A percentile compares a stretch with the other conserved stretches of the same genome.
Evolutionary conservation across 2,329 filamentous ascomycete species (phyloP).

Genomic region (Balansia obtecta): DNA sequence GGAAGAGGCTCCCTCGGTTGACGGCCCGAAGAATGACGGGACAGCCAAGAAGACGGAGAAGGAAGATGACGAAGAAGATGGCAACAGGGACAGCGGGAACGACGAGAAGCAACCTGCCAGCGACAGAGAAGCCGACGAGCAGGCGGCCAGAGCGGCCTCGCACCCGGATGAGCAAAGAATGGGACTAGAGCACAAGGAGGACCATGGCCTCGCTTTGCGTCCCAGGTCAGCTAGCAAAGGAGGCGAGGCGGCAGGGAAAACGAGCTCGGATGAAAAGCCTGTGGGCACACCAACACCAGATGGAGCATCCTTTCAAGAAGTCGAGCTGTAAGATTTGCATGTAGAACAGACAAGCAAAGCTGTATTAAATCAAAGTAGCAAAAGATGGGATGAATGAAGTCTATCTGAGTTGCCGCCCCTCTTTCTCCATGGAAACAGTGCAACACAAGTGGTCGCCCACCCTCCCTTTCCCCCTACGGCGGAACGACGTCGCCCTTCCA

Average conservation of each 20-base stretch:
- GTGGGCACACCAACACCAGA: constrained; percentile 41
- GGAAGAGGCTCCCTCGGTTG: constrained; percentile 14
- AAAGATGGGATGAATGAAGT: too few relatives aligned
- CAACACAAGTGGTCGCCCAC: too few relatives aligned
- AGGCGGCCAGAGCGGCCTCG: constrained; percentile 20
- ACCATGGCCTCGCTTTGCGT: constrained; percentile 39
- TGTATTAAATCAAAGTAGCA: neutral
- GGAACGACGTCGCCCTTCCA: constrained; percentile 53
- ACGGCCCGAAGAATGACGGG: constrained; percentile 17
- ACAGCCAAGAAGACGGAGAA: constrained; percentile 11
- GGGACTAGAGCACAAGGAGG: constrained; percentile 40
- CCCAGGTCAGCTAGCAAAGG: constrained; percentile 20
- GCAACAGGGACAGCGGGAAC: constrained; percentile 11
- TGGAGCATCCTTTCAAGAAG: constrained; percentile 50
- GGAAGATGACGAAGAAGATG: constrained; percentile 10
- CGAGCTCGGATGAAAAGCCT: constrained; percentile 24
- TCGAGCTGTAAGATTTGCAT: constrained; percentile 34
- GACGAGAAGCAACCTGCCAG: constrained; percentile 15
- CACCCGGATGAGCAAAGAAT: constrained; percentile 42
- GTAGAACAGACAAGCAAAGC: neutral
- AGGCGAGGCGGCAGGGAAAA: constrained; percentile 12
- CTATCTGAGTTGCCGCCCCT: too few relatives aligned
- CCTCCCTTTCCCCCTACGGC: constrained; percentile 36
- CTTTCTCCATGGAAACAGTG: too few relatives aligned
- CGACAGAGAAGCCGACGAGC: constrained; percentile 12